Percentiles rank a stretch among this genome's conserved stretches.
Evolutionary conservation across 1,284 basidiomycete species (phyloP).

Genomic region (Ganoderma multipileum): DNA sequence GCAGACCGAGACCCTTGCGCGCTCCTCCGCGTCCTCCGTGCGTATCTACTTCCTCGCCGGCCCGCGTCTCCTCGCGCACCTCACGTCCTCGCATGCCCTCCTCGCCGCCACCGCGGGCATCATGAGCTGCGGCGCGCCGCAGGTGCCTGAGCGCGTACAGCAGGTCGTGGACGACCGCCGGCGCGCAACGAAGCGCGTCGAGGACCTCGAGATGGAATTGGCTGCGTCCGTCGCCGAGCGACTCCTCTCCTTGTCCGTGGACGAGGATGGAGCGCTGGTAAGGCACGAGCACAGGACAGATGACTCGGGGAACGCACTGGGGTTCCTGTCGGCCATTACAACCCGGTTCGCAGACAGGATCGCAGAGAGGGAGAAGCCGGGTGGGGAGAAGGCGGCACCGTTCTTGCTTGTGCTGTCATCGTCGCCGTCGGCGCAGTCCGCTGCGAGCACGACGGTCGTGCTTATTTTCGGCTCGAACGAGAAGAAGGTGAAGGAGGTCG

Average conservation of each 20-base stretch:
- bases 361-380: constrained; percentile 26
- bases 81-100: constrained; percentile 60
- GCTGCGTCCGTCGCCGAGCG: constrained; percentile 61
- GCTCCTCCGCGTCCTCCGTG: constrained; percentile 65
- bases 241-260: constrained; percentile 34
- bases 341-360: constrained; percentile 49
- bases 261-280: constrained; percentile 34
- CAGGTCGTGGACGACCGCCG: constrained; percentile 73
- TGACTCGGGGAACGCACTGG: constrained; percentile 64
- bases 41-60: constrained; percentile 86
- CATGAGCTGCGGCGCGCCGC: constrained; percentile 69
- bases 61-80: constrained; percentile 70
- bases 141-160: constrained; percentile 72
- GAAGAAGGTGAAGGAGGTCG: constrained; percentile 62
- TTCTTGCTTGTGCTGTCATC: constrained; percentile 68
- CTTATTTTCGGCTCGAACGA: constrained; percentile 68
- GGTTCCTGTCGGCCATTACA: constrained; percentile 66
- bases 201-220: constrained; percentile 73
- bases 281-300: constrained; percentile 66
- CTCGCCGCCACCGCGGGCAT: constrained; percentile 63
- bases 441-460: constrained; percentile 58
- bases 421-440: constrained; percentile 61
- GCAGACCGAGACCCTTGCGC: constrained; percentile 65
- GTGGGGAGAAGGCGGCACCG: constrained; percentile 31
- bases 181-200: constrained; percentile 65